Conservation (phyloP, 2,329 filamentous ascomycete species). For the Ustilaginoidea virens region DNA sequence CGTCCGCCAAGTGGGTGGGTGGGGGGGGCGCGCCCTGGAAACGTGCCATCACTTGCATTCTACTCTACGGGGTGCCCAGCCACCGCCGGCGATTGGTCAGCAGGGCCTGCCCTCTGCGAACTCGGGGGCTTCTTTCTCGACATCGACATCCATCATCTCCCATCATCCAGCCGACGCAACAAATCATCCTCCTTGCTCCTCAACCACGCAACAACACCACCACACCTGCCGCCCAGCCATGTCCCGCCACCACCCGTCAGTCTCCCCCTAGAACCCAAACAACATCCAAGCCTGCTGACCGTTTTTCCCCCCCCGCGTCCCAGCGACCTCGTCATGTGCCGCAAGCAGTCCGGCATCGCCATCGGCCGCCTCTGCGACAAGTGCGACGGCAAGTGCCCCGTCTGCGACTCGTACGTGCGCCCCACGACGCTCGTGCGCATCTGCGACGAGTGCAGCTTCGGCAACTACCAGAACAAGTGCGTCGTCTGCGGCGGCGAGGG, state of each 20-base stretch:
- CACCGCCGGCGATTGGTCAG: not conserved
- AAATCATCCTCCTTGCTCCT: too few relatives aligned
- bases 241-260: slow-evolving; percentile 89
- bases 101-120: not conserved
- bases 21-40: too few relatives aligned
- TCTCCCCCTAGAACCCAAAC: slow-evolving; percentile 9
- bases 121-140: not conserved
- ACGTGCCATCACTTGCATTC: too few relatives aligned
- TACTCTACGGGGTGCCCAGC: not conserved
- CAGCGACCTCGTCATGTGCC: slow-evolving; percentile 97
- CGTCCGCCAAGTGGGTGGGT: too few relatives aligned
- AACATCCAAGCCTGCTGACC: too few relatives aligned
- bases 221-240: slow-evolving; percentile 38
- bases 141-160: not conserved
- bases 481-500: slow-evolving; percentile 97
- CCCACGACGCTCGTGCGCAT: slow-evolving; percentile 95
- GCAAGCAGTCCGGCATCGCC: slow-evolving; percentile 92
- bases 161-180: not conserved
- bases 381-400: slow-evolving; percentile 97
- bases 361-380: slow-evolving; percentile 99
- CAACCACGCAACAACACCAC: too few relatives aligned
- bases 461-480: slow-evolving; percentile 99
- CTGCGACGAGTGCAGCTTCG: slow-evolving; percentile 98
- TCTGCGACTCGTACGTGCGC: slow-evolving; percentile 97
- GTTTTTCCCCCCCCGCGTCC: slow-evolving; percentile 6